Evolutionary conservation across 2,329 filamentous ascomycete species (phyloP), one percentile per base, ranked within the genome.

Genomic region (Boeremia lycopersici): DNA sequence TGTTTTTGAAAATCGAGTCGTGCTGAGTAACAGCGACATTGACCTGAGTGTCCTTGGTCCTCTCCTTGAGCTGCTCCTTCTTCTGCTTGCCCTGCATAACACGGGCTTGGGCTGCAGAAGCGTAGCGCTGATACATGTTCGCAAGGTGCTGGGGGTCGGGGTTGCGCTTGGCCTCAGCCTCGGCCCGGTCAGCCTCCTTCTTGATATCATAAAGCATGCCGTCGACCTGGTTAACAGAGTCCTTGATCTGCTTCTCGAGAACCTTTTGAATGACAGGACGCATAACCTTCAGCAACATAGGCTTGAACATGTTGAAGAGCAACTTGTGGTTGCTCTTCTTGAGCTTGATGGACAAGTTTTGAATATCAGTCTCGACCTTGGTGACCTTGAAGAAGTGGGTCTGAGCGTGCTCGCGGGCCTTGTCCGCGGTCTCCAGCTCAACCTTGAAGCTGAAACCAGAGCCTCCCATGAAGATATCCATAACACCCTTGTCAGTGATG

Each of bases 291-390:
- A 97, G 83, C 62, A 96, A 82, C 25, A 98, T 73, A 4, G 93
- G 91, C 83, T 97, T 97, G 82, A 93, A 89, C 33, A 97, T 73
- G 49, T 80, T 81, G 76, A 98, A 96, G 19, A 98, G 82, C 11
- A 95, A 71, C 84, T 97, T 99, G 84, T 98, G 93, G 75, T 89
- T 96, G 47, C 93, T 97, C 81, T 96, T 86, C 83, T 93, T 92
- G 62, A 99, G 76, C 80, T 96, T 96, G 79, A 99, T 87, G 65
- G 89, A 85, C 53, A 97, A 82, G 70, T 93, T 74, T 78, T 90
- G 89, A 64, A 96, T 85, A 66, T 91, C 87, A 17, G 96, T 90
- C 35, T 89, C 82, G 3, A 96, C 89, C 75, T 89, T 93, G 71
- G 96, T 91, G 57, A 98, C 84, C 84, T 96, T 97, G 85, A 98